Evolutionary conservation across 352 stramenopile genomes (phyloP).

Genomic region (Phytophthora pistaciae): DNA sequence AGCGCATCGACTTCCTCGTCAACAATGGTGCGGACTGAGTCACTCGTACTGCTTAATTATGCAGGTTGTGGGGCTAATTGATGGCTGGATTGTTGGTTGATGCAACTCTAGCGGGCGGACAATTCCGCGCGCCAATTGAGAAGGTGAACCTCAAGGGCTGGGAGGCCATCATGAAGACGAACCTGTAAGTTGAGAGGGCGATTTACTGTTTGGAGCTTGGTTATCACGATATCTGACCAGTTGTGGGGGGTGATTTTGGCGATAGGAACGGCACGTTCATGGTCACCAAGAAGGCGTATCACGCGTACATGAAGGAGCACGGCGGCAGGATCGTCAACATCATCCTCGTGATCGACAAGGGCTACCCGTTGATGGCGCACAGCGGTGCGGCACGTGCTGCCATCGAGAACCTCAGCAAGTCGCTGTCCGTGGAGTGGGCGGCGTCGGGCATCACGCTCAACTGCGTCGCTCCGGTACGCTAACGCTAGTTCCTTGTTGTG

Average conservation of each 20-base stretch:
- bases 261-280: conserved; percentile 91
- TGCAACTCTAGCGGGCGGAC: conserved; percentile 75
- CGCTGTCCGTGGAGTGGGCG: conserved; percentile 95
- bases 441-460: conserved; percentile 93
- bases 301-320: conserved; percentile 94
- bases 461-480: conserved; percentile 89
- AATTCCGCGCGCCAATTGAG: conserved; percentile 92
- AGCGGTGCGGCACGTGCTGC: conserved; percentile 90
- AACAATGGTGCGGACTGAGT: conserved; percentile 84
- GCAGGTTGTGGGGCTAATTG: background rate
- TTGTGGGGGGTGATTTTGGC: background rate
- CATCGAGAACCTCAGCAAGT: conserved; percentile 96
- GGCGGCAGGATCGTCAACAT: conserved; percentile 96
- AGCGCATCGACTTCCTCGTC: conserved; percentile 91
- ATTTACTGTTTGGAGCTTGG: background rate
- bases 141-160: conserved; percentile 93
- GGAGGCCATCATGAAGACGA: conserved; percentile 93
- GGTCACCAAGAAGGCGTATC: conserved; percentile 93
- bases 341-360: conserved; percentile 94
- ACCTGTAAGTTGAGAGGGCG: conserved; percentile 60
- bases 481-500: too few relatives aligned
- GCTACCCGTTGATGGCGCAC: conserved; percentile 94
- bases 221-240: background rate
- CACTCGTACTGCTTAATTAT: background rate
- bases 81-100: conserved; percentile 1